phyloP scores from a whole-genome alignment of 2,329 filamentous ascomycete genomes.

The Sporothrix euskadiensis region DNA sequence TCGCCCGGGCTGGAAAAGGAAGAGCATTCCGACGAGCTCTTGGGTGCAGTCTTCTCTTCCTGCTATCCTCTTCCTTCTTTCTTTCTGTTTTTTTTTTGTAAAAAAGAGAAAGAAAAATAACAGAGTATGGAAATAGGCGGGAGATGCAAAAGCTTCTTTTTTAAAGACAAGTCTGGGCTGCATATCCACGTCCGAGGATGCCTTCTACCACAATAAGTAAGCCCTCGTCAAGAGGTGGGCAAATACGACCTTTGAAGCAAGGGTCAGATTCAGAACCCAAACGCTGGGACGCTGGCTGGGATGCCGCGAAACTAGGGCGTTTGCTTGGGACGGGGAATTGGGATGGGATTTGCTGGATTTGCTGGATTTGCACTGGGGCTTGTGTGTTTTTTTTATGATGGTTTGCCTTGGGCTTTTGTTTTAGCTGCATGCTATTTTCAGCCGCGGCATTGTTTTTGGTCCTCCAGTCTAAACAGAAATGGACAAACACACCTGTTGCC shows the following conservation, averaged over 20 bases:
- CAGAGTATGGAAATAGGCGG: background rate
- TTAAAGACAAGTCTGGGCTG: background rate
- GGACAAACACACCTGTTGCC: background rate
- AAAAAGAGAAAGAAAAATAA: background rate
- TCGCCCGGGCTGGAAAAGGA: conserved; percentile 1
- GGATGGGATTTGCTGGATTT: too few relatives aligned
- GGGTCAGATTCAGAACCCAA: background rate
- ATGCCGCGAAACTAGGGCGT: background rate
- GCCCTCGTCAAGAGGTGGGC: background rate
- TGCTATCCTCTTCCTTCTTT: background rate
- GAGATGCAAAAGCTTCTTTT: background rate
- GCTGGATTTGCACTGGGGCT: background rate
- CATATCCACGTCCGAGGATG: background rate
- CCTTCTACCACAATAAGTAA: background rate
- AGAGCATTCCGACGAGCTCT: conserved; percentile 4
- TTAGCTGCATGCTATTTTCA: conserved; percentile 4
- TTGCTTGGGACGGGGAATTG: conserved; percentile 7
- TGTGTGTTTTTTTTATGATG: background rate
- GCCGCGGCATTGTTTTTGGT: background rate
- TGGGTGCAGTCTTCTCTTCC: background rate
- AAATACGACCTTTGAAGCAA: background rate
- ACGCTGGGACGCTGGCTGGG: conserved; percentile 2
- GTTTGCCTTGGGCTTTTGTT: background rate
- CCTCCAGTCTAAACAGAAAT: background rate
- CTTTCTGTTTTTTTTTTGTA: background rate